Percentiles rank a stretch among this genome's conserved stretches.
These are phyloP conservation scores for Simmondsia chinensis DNA, from an alignment of 148 eudicot species.

Conservation along the genomic window DNA sequence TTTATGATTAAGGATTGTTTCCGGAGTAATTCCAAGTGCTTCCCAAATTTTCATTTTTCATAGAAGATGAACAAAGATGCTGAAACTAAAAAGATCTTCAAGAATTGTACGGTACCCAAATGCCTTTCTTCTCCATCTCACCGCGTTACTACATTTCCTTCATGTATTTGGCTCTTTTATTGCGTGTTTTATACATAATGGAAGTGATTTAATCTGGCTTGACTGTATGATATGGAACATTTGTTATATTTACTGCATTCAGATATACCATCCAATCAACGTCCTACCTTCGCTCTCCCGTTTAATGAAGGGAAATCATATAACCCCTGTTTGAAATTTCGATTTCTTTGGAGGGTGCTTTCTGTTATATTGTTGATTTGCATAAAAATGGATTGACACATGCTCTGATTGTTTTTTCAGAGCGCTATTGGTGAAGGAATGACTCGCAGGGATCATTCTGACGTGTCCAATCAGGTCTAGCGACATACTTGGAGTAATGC, in stretches of 20 bases:
- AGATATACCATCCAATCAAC: slow-evolving; percentile 98
- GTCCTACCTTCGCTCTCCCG: slow-evolving; percentile 98
- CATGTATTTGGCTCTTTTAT: no score
- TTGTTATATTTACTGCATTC: slow-evolving; percentile 18
- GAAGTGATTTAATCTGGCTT: no score
- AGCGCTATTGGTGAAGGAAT: slow-evolving; percentile 99
- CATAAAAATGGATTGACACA: background rate
- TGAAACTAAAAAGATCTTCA: no score
- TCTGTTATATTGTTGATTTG: background rate
- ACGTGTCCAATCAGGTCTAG: slow-evolving; percentile 91
- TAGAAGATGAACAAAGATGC: no score
- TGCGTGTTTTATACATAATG: no score
- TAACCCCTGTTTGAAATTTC: background rate
- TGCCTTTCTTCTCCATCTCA: no score
- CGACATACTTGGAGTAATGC: background rate
- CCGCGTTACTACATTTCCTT: no score
- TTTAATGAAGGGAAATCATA: slow-evolving; percentile 77
- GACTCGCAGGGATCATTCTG: slow-evolving; percentile 98
- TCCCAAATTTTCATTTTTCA: no score
- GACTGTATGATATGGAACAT: no score
- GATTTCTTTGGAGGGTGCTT: background rate
- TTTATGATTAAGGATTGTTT: no score
- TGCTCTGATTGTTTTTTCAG: slow-evolving; percentile 25
- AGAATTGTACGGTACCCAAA: no score
- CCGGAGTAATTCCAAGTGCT: no score